Base-by-base conservation (phyloP, 2,329 filamentous ascomycete species). In the Alternaria panax region DNA sequence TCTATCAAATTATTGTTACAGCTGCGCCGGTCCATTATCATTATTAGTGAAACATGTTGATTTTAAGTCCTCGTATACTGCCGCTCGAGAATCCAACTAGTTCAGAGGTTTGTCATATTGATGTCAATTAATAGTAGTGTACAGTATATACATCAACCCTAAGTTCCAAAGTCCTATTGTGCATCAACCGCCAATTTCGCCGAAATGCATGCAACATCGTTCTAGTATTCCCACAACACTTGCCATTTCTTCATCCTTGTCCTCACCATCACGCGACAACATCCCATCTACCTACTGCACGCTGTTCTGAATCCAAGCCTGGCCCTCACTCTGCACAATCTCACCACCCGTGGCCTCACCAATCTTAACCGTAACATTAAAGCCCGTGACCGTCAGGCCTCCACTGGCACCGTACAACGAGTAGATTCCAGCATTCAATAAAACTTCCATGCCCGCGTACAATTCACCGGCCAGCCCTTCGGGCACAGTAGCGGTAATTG, bases 371-470 rank as follows among this genome's bases (percentile, higher is more conserved):
- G 60, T 67, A 25, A 70, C 66, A 54, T 75, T 72, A 32, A 67
- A 74, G 2, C 58, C 64, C 2, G 36, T 41, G 6, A 72, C 42
- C 2, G 43, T 50, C 1, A 67, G 60, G 1, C 38, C 22, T 1
- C 55, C 52, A 42, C 62, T 65, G 4, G 56, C 66, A 1, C 73
- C 73, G 52, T 74, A 75, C 57, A 75, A 47, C n/a, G 69, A 74
- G 34, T 62, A 69, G 16, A 76, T 53, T 3, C 64, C 69, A 1
- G 66, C 71, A 16, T 47, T 63, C 22, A 75, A 51, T 11, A 71
- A 18, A n/a, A 70, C 30, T 3, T 65, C 54, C 16, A 70, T 65
- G 7, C 59, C 65, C 16, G 42, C 20, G n/a, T 32, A 67, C 12
- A 18, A 46, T 3, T 62, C 47, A 7, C 24, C 45, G 5, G 36